A percentile compares a stretch with the other conserved stretches of the same genome.
Evolutionary conservation across 441 rosid species (phyloP).

Genomic region (Macaranga tanarius): DNA sequence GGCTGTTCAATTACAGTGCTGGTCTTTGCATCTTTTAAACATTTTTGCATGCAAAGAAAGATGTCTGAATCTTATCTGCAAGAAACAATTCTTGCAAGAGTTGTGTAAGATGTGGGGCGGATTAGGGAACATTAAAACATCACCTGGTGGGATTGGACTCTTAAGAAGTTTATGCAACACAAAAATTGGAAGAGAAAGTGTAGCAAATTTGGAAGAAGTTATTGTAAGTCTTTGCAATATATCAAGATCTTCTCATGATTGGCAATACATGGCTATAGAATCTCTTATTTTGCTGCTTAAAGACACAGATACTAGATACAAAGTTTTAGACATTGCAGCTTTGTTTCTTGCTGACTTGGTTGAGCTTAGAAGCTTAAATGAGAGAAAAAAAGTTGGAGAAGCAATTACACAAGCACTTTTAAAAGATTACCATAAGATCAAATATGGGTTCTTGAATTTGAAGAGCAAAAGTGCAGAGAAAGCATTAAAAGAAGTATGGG

Average conservation of each 20-base stretch:
- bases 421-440: conserved; percentile 53
- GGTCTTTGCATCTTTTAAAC: conserved; percentile 72
- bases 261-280: conserved; percentile 71
- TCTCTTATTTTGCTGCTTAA: conserved; percentile 63
- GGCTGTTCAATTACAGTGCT: conserved; percentile 71
- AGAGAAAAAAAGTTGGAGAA: conserved; percentile 44
- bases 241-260: conserved; percentile 69
- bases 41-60: conserved; percentile 62
- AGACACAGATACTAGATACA: conserved; percentile 55
- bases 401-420: conserved; percentile 48
- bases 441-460: conserved; percentile 41
- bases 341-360: conserved; percentile 57
- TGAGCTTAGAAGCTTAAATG: conserved; percentile 43
- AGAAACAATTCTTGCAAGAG: conserved; percentile 43
- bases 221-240: conserved; percentile 50
- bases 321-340: conserved; percentile 50
- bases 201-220: conserved; percentile 37
- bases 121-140: conserved; percentile 43
- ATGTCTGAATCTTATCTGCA: conserved; percentile 48
- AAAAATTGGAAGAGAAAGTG: conserved; percentile 50
- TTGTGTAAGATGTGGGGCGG: conserved; percentile 69
- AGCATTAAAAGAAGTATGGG: conserved; percentile 57
- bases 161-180: conserved; percentile 53
- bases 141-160: conserved; percentile 63
- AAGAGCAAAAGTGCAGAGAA: conserved; percentile 42